Evolutionary conservation across 768 basidiomycete genomes (phyloP).

Genomic region (Cystobasidiopsis lactophilus): DNA sequence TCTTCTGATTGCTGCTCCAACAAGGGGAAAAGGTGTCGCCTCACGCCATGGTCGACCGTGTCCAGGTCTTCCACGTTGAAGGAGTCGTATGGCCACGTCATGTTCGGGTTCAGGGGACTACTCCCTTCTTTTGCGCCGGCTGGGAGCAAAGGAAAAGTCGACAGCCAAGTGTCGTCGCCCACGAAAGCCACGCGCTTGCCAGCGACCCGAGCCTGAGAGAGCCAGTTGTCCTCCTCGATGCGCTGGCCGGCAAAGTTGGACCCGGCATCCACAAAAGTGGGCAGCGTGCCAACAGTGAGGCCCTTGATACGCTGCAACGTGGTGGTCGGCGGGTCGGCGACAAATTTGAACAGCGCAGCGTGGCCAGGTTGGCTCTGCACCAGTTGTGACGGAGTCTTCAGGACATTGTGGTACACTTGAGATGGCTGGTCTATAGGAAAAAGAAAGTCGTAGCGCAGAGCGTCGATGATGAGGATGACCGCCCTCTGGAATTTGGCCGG

Average conservation of each 20-base stretch:
- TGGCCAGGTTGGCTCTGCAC: slow-evolving; percentile 40
- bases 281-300: slow-evolving; percentile 78
- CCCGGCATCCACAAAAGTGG: slow-evolving; percentile 87
- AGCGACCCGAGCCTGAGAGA: slow-evolving; percentile 40
- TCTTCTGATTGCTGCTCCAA: slow-evolving; percentile 27
- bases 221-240: slow-evolving; percentile 67
- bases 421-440: slow-evolving; percentile 37
- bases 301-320: slow-evolving; percentile 90
- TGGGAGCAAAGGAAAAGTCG: slow-evolving; percentile 60
- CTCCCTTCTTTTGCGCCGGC: too few species aligned
- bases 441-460: slow-evolving; percentile 83
- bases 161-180: slow-evolving; percentile 95
- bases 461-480: slow-evolving; percentile 69
- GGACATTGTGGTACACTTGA: slow-evolving; percentile 51
- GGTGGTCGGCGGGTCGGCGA: slow-evolving; percentile 83
- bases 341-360: slow-evolving; percentile 70
- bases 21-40: slow-evolving; percentile 57
- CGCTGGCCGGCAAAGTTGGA: slow-evolving; percentile 73
- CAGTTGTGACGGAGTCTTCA: slow-evolving; percentile 56
- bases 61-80: slow-evolving; percentile 98
- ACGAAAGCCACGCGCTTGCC: slow-evolving; percentile 53
- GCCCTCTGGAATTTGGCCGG: slow-evolving; percentile 52
- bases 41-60: slow-evolving; percentile 80
- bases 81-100: slow-evolving; percentile 72
- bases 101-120: slow-evolving; percentile 27